These are phyloP conservation scores for Pachysandra terminalis DNA, from an alignment of 164 flowering plant genomes.

Conservation along the genomic window DNA sequence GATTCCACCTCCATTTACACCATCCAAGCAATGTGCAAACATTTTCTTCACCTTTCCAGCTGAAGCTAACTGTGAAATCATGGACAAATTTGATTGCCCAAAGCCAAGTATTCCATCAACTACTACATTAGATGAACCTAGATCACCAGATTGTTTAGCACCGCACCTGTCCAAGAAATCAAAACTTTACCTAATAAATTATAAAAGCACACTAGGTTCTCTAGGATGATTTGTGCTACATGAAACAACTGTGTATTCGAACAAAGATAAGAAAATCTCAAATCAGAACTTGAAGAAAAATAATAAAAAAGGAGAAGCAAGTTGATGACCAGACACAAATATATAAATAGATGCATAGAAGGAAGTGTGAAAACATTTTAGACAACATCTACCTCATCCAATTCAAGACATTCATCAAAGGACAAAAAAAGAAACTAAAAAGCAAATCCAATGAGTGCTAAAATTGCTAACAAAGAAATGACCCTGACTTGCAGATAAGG, in stretches of 20 bases:
- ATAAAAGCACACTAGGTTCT: neutral
- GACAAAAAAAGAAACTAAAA: neutral
- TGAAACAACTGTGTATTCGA: neutral
- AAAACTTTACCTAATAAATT: neutral
- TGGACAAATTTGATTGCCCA: slow-evolving; percentile 87
- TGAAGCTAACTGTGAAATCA: slow-evolving; percentile 85
- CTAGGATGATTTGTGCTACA: neutral
- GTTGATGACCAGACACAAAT: neutral
- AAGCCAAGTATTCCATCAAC: slow-evolving; percentile 95
- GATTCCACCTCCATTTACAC: slow-evolving; percentile 80
- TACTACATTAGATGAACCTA: slow-evolving; percentile 64
- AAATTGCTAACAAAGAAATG: neutral
- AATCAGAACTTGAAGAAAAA: neutral
- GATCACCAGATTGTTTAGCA: slow-evolving; percentile 70
- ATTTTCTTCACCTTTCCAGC: slow-evolving; percentile 68
- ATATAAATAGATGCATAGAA: neutral
- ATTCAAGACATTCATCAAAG: no score
- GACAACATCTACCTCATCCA: neutral
- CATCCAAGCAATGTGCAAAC: slow-evolving; percentile 90
- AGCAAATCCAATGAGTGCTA: neutral
- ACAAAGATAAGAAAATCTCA: neutral
- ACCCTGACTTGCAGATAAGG: no score
- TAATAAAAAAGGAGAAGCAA: neutral
- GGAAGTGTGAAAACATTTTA: neutral
- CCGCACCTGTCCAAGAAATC: slow-evolving; percentile 57